phyloP scores from a whole-genome alignment of 169 alveolate species.

The Neospora caninum region DNA sequence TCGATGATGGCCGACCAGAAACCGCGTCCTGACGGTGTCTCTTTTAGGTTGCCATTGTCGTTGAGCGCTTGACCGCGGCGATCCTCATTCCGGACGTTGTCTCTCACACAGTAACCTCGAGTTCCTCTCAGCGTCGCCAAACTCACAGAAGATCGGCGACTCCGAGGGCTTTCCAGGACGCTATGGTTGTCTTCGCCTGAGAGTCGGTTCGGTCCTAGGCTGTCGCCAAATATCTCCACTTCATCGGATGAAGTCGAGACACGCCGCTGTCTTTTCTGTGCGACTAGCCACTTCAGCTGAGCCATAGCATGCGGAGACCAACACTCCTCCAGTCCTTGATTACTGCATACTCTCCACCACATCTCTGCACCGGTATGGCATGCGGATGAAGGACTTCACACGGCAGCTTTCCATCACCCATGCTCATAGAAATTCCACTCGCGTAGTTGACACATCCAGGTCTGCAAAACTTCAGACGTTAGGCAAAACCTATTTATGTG shows the following conservation, averaged over 20 bases:
- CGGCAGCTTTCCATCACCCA: too few relatives aligned
- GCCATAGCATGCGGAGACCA: background rate
- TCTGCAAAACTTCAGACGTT: too few relatives aligned
- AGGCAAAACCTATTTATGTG: too few relatives aligned
- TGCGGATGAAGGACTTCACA: too few relatives aligned
- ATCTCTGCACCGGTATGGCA: too few relatives aligned
- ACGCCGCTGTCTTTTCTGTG: background rate
- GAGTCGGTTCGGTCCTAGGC: background rate
- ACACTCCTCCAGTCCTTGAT: background rate
- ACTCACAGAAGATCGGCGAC: background rate
- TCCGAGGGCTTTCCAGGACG: background rate
- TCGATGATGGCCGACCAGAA: conserved; percentile 2
- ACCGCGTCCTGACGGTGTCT: background rate
- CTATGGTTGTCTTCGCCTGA: background rate
- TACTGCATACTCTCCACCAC: too few relatives aligned
- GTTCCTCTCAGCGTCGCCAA: background rate
- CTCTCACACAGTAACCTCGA: background rate
- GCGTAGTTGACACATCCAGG: too few relatives aligned
- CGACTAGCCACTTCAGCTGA: background rate
- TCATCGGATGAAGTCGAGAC: background rate
- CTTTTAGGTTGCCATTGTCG: background rate
- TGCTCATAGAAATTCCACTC: too few relatives aligned
- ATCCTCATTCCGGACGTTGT: background rate
- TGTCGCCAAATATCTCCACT: background rate
- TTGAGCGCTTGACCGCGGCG: background rate